phyloP scores from a whole-genome alignment of 192 early-diverging fungal species.

The Piromyces finnis region DNA sequence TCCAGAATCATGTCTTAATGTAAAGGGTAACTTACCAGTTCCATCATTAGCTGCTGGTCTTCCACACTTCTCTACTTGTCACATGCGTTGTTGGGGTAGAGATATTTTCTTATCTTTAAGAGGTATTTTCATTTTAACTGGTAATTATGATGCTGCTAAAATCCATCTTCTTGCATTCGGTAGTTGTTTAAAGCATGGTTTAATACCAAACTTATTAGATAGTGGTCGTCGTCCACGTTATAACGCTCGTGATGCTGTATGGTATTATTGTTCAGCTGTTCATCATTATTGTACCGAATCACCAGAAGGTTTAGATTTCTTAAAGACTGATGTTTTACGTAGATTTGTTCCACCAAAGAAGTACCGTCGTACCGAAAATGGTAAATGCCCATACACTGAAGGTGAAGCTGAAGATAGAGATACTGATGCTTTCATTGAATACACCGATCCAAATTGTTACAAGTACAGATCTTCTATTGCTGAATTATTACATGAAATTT shows the following conservation, averaged over 20 bases:
- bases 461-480: slow-evolving; percentile 48
- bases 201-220: slow-evolving; percentile 94
- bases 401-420: slow-evolving; percentile 9
- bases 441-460: slow-evolving; percentile 43
- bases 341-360: slow-evolving; percentile 56
- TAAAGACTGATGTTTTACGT: slow-evolving; percentile 49
- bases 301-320: slow-evolving; percentile 58
- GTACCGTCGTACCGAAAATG: slow-evolving; percentile 19
- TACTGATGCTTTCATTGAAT: slow-evolving; percentile 7
- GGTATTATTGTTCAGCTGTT: slow-evolving; percentile 90
- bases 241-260: slow-evolving; percentile 89
- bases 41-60: slow-evolving; percentile 78
- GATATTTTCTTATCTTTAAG: slow-evolving; percentile 87
- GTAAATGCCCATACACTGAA: slow-evolving; percentile 4
- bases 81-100: slow-evolving; percentile 97
- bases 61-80: slow-evolving; percentile 76
- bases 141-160: slow-evolving; percentile 63
- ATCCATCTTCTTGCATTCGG: slow-evolving; percentile 83
- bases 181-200: slow-evolving; percentile 74
- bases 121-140: slow-evolving; percentile 67
- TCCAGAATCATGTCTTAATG: not conserved
- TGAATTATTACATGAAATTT: slow-evolving; percentile 77
- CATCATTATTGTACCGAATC: slow-evolving; percentile 60
- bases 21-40: not conserved
- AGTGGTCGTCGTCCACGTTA: slow-evolving; percentile 66